A percentile compares a stretch with the other conserved stretches of the same genome.
Conservation (phyloP, 2,329 filamentous ascomycete species). For the Proliferodiscus dingleyae region DNA sequence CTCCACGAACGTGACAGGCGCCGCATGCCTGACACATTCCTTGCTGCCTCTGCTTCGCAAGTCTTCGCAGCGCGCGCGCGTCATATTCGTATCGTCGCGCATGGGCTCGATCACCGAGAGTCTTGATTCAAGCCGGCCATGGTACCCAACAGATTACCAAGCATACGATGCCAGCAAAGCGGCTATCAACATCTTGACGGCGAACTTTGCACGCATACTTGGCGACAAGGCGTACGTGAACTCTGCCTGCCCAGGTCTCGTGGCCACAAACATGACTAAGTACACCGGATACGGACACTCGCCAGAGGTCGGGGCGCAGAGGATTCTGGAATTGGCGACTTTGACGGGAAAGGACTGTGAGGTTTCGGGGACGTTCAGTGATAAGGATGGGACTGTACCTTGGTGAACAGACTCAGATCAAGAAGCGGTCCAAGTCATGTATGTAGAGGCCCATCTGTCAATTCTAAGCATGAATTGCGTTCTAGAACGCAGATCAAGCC, state of each 20-base stretch:
- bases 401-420: too few species aligned
- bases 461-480: not conserved
- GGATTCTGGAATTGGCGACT: conserved; percentile 24
- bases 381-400: conserved; percentile 8
- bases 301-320: conserved; percentile 21
- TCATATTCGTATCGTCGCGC: conserved; percentile 26
- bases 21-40: conserved; percentile 29
- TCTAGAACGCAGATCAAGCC: not conserved
- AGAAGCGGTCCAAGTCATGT: too few species aligned
- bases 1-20: conserved; percentile 29
- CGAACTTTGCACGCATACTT: conserved; percentile 26
- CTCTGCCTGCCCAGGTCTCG: conserved; percentile 23
- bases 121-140: conserved; percentile 8
- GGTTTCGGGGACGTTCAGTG: conserved; percentile 21
- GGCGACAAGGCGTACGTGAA: conserved; percentile 24
- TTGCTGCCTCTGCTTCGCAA: conserved; percentile 32
- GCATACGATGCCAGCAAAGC: conserved; percentile 28
- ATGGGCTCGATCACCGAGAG: conserved; percentile 18
- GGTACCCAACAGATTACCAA: conserved; percentile 11
- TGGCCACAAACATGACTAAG: conserved; percentile 26
- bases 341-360: conserved; percentile 18
- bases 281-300: conserved; percentile 7
- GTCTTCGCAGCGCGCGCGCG: conserved; percentile 20
- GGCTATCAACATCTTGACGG: conserved; percentile 27
- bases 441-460: not conserved